Evolutionary conservation across 768 basidiomycete species (phyloP), one percentile per base, ranked within the genome.

Genomic region (Amanita rubescens): DNA sequence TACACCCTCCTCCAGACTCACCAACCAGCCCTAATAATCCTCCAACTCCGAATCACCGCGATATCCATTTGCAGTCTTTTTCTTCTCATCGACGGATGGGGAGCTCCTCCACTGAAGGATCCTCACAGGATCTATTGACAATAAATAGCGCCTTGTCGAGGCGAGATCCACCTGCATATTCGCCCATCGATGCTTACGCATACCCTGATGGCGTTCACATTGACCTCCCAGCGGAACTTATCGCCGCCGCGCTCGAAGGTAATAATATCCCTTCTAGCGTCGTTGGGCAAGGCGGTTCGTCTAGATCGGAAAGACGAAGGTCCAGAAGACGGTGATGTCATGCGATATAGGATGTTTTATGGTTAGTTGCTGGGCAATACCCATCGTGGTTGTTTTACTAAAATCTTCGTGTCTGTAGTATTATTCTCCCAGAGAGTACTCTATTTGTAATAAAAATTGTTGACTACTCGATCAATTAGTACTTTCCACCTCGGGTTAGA

Each of bases 161-260:
- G 60, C 77, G 80, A 53, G 85, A 87, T 57, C 90, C 90, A 19
- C 91, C 91, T 22, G 88, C 87, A 15, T 93, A 93, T 69, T 90
- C 90, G 5, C 90, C 90, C n/a, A 69, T 92, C 62, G 90, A 92
- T 63, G 84, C 89, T n/a, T 87, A 75, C 60, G 78, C 82, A 22
- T 90, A 91, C 62, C 74, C 83, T 49, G 92, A 91, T 38, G 94
- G 93, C 27, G 90, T 95, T n/a, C 89, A 90, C 49, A 84, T 94
- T 45, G 91, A 96, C 68, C 74, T 96, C 32, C 94, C 94, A 22
- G 90, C 93, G 32, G 94, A 96, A 60, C 80, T 95, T 54, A 93
- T 96, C 60, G 80, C 90, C 20, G 90, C 90, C 44, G 91, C 93
- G 7, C 69, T 96, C 60, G 94, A 93, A 68, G 86, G 86, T 7